Conservation (phyloP, 2,329 filamentous ascomycete genomes). For the Pseudocercospora musae region DNA sequence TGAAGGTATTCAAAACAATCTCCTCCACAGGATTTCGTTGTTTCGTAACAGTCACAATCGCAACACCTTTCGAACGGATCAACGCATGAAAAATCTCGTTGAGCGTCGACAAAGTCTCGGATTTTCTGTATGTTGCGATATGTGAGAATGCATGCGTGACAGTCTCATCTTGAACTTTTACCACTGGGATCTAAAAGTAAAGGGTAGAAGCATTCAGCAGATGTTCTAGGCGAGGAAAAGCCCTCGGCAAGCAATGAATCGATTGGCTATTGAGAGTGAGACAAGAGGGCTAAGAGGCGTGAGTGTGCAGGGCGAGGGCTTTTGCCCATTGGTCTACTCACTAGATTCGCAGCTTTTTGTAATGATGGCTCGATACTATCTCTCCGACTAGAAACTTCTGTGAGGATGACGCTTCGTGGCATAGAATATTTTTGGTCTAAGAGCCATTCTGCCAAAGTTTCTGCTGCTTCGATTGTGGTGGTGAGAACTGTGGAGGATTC, state of each 20-base stretch:
- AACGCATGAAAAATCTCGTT: conserved; percentile 12
- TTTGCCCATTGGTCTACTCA: no score
- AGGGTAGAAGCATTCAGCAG: no score
- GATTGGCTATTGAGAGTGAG: no score
- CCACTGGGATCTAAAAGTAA: not conserved
- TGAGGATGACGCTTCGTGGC: not conserved
- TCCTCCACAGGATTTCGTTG: conserved; percentile 3
- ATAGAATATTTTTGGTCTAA: not conserved
- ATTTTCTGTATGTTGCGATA: conserved; percentile 1
- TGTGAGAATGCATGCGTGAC: conserved; percentile 16
- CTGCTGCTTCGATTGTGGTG: conserved; percentile 10
- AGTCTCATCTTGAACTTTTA: not conserved
- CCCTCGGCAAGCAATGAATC: no score
- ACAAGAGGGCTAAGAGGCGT: no score
- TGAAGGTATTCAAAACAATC: not conserved
- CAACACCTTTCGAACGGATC: conserved; percentile 3
- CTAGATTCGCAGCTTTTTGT: not conserved
- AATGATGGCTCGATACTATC: not conserved
- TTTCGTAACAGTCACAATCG: conserved; percentile 10
- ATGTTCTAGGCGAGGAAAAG: no score
- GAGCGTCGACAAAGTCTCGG: not conserved
- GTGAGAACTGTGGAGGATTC: conserved; percentile 4
- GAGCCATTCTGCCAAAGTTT: conserved; percentile 11
- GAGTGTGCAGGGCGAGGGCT: no score
- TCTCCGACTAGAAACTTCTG: not conserved